Base-by-base conservation (phyloP, 768 basidiomycete species). In the Leccinum truebloodii region DNA sequence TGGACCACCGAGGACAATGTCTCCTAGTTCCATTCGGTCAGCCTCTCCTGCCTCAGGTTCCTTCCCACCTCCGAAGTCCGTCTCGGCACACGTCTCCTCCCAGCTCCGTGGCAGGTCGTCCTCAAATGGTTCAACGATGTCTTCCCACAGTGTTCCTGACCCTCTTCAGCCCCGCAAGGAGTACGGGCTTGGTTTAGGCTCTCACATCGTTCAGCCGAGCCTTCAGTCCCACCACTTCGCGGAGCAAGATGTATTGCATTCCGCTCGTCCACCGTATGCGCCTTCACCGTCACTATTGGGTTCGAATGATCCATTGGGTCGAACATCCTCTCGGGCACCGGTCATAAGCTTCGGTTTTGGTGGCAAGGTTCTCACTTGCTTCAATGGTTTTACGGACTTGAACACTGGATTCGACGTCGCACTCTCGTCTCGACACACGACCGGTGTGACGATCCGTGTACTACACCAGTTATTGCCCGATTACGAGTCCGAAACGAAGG, bases 311-410 rank as follows among this genome's bases (percentile, higher is more conserved):
- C 90, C 91, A 6, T 76, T 94, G 3, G 86, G 88, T 30, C 84
- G 92, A 49, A 86, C 88, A 6, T 79, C 86, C 3, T 84, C 83
- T 57, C 84, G 86, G 39, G 84, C 87, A 9, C 95, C 95, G 0
- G 79, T 97, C 30, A 78, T 95, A 57, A 89, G 86, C 62, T 97
- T 98, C 67, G 96, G 96, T 0, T 95, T 95, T 67, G 94, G 94
- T n/a, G 95, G 95, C 12, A 90, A 89, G 68, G 67, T 98, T 59
- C 82, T 95, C 9, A 88, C 92, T 8, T 95, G 92, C 72, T 97
- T 96, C 78, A 94, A 92, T 65, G 83, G 84, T 32, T 81, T 84
- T 55, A 77, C 83, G 13, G 83, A 84, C 16, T 73, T 89, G 70
- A 85, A 80, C 71, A 86, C 88, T 20, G 88, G 90, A 48, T 88